These are phyloP conservation scores for Phaffomyces thermotolerans DNA, from an alignment of 805 yeast species.

Conservation along the genomic window DNA sequence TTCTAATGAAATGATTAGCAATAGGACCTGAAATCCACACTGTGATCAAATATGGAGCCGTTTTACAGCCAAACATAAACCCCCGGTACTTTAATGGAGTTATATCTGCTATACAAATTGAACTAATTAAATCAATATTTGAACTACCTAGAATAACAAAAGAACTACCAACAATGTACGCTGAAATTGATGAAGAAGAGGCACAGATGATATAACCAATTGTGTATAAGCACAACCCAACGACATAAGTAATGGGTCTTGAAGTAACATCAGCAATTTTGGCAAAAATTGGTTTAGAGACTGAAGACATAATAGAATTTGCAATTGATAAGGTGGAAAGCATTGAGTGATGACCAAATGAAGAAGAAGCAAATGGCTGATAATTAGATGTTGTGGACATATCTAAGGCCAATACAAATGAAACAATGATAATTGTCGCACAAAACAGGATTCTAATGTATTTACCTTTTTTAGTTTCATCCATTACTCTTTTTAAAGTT, in stretches of 20 bases:
- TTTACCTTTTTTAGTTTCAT: slow-evolving; percentile 11
- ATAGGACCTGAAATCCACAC: slow-evolving; percentile 38
- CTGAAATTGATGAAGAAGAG: slow-evolving; percentile 27
- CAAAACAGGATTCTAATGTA: slow-evolving; percentile 12
- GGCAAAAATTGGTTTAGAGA: slow-evolving; percentile 33
- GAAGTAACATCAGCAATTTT: slow-evolving; percentile 35
- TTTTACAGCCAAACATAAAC: slow-evolving; percentile 27
- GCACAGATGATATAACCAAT: slow-evolving; percentile 32
- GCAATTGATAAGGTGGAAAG: slow-evolving; percentile 34
- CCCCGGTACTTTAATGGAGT: slow-evolving; percentile 35
- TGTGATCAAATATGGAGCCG: slow-evolving; percentile 35
- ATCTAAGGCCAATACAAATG: slow-evolving; percentile 23
- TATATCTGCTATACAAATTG: slow-evolving; percentile 31
- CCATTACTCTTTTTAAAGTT: slow-evolving; percentile 17
- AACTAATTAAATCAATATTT: slow-evolving; percentile 29
- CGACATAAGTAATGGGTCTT: slow-evolving; percentile 31
- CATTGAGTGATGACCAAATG: slow-evolving; percentile 33
- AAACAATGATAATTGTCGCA: slow-evolving; percentile 3
- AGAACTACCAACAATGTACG: slow-evolving; percentile 31
- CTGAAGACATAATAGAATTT: slow-evolving; percentile 32
- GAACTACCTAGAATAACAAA: slow-evolving; percentile 32
- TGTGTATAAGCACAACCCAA: slow-evolving; percentile 27
- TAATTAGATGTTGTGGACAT: slow-evolving; percentile 27
- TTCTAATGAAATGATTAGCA: slow-evolving; percentile 13
- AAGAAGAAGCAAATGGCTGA: slow-evolving; percentile 34